Evolutionary conservation across 1,284 basidiomycete genomes (phyloP), one percentile per base, ranked within the genome.

Genomic region (Veloboletus limbatus): DNA sequence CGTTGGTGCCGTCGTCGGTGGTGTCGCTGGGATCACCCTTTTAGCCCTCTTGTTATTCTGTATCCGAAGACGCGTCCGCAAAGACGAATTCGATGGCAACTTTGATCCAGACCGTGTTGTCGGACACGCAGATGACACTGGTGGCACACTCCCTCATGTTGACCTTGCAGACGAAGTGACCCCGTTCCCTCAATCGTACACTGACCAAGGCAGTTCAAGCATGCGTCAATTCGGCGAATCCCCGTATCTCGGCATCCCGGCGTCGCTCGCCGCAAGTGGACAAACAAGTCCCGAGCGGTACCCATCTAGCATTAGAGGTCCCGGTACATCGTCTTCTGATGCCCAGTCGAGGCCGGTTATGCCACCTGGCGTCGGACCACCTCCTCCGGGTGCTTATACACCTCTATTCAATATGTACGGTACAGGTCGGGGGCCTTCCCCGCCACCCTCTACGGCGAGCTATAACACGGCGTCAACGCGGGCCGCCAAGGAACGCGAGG

Each of bases 71-170:
- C 49, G 58, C 2, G 37, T 16, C 8, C 51, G 46, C 36, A 52
- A 42, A 16, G 52, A 67, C 21, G 75, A 77, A 25, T 77, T 77
- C 44, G 75, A 77, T 44, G 76, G 75, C 38, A 68, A 76, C 64
- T 77, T 77, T 50, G 75, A 77, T 35, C 76, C 75, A 1, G 75
- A 77, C 51, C 67, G 68, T 8, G 68, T 77, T 41, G 54, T 54
- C 2, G 59, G 43, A 8, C 56, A 48, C 32, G 3, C 20, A 0
- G 45, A 53, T 6, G 56, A 48, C 14, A 57, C 53, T 16, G 59
- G 56, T 35, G 61, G 55, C 33, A 67, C 63, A 4, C 61, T 70
- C 31, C 69, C 70, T 4, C 34, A 57, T 14, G 52, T 72, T 41
- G 72, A 73, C 54, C 66, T 74, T 9, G 66, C 56, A 2, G 72